Percentiles rank a stretch among this genome's conserved stretches.
Conservation (phyloP, 1,139 yeast genomes). For the Zygoascus hellenicus region DNA sequence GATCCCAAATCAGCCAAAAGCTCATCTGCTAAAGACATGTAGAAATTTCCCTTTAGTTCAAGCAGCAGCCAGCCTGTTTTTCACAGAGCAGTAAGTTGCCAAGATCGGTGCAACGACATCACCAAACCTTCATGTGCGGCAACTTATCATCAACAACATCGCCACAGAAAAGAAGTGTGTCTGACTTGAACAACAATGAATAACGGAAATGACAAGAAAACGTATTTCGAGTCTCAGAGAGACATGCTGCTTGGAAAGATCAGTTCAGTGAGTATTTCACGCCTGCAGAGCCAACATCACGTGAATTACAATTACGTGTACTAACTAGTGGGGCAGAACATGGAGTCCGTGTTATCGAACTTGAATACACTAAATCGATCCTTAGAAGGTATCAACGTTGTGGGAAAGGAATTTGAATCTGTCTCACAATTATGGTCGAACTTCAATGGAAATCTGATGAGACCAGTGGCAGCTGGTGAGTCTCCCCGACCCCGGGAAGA, state of each 20-base stretch:
- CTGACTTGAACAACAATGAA: slow-evolving; percentile 3
- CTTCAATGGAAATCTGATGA: slow-evolving; percentile 33
- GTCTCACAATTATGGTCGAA: slow-evolving; percentile 47
- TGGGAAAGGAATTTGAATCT: slow-evolving; percentile 50
- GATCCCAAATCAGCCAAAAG: slow-evolving; percentile 35
- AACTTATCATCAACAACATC: no score
- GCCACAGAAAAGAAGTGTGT: neutral
- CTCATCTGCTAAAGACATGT: slow-evolving; percentile 36
- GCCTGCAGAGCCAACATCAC: neutral
- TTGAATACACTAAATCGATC: slow-evolving; percentile 47
- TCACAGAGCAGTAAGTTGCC: no score
- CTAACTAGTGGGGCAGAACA: slow-evolving; percentile 27
- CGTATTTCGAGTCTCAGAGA: slow-evolving; percentile 41
- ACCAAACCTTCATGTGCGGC: no score
- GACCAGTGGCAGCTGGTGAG: neutral
- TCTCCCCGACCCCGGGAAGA: neutral
- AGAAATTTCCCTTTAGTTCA: neutral
- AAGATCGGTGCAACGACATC: no score
- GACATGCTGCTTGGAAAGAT: slow-evolving; percentile 41
- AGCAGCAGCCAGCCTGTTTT: no score
- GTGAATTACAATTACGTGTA: neutral
- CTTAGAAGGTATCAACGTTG: slow-evolving; percentile 46
- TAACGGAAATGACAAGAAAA: slow-evolving; percentile 7
- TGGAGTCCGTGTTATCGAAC: slow-evolving; percentile 48
- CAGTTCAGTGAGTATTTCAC: slow-evolving; percentile 24